Evolutionary conservation across 2,329 filamentous ascomycete species (phyloP).

Genomic region (Arthrocladium fulminans): DNA sequence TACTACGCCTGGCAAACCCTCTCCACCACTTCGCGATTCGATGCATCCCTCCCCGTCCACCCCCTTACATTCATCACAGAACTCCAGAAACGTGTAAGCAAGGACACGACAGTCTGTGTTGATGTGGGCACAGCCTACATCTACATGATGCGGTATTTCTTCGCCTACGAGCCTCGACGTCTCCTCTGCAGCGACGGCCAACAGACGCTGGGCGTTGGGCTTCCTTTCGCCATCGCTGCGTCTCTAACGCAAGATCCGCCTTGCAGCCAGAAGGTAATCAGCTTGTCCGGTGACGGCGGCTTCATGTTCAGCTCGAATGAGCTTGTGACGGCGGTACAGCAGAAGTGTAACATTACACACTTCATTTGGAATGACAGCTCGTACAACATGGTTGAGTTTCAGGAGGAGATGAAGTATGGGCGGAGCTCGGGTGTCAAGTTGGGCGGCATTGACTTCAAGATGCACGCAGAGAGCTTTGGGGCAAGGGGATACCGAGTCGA

Average conservation of each 20-base stretch:
- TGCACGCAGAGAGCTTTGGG: slow-evolving; percentile 40
- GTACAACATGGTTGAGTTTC: slow-evolving; percentile 46
- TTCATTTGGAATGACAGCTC: slow-evolving; percentile 44
- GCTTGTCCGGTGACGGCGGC: slow-evolving; percentile 40
- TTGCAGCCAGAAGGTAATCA: slow-evolving; percentile 38
- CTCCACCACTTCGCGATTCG: slow-evolving; percentile 18
- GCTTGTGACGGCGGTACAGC: slow-evolving; percentile 38
- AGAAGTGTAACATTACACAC: slow-evolving; percentile 42
- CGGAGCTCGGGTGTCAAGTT: slow-evolving; percentile 37
- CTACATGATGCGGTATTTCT: slow-evolving; percentile 35
- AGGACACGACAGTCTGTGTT: slow-evolving; percentile 36
- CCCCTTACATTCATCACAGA: slow-evolving; percentile 39
- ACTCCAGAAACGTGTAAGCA: slow-evolving; percentile 34
- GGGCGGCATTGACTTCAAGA: slow-evolving; percentile 41
- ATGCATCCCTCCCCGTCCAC: slow-evolving; percentile 30
- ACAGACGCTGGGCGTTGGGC: slow-evolving; percentile 41
- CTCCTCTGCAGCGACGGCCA: slow-evolving; percentile 43
- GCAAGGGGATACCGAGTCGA: slow-evolving; percentile 38
- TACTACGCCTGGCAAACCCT: slow-evolving; percentile 30
- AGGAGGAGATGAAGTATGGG: slow-evolving; percentile 44
- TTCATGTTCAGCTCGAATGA: slow-evolving; percentile 44
- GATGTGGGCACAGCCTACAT: slow-evolving; percentile 45
- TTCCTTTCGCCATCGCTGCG: slow-evolving; percentile 42
- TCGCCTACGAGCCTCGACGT: slow-evolving; percentile 29
- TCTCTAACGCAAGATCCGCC: slow-evolving; percentile 37